Evolutionary conservation across 2,329 filamentous ascomycete species (phyloP).

Genomic region (Colletotrichum magnum): DNA sequence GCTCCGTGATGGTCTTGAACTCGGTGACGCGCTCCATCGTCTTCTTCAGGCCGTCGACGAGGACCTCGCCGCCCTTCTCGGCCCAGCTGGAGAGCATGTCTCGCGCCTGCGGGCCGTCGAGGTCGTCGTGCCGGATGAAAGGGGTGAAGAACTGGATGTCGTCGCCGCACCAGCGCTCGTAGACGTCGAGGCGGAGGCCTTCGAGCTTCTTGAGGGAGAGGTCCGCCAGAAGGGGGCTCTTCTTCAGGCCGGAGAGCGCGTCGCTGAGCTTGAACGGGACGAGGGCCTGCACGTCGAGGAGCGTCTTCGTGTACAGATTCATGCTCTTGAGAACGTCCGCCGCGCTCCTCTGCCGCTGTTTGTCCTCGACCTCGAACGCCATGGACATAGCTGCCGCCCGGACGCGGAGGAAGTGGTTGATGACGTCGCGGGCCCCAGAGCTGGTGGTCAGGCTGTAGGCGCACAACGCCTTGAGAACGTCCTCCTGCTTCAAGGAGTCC

Average conservation of each 20-base stretch:
- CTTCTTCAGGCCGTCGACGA: constrained; percentile 73
- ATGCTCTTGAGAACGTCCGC: constrained; percentile 75
- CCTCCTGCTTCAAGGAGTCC: constrained; percentile 60
- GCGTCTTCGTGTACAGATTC: constrained; percentile 80
- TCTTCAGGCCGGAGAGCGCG: constrained; percentile 77
- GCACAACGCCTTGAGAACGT: constrained; percentile 80
- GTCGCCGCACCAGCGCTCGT: constrained; percentile 84
- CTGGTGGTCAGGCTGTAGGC: constrained; percentile 88
- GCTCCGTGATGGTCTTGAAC: constrained; percentile 76
- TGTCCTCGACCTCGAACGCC: constrained; percentile 68
- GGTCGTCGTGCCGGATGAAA: constrained; percentile 86
- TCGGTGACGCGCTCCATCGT: constrained; percentile 73
- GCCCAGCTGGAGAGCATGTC: constrained; percentile 77
- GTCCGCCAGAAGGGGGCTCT: constrained; percentile 80
- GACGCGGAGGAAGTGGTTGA: constrained; percentile 83
- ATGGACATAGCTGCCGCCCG: constrained; percentile 77
- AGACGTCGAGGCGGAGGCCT: constrained; percentile 82
- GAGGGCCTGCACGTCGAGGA: constrained; percentile 82
- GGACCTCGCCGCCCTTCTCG: constrained; percentile 68
- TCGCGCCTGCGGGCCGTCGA: constrained; percentile 72
- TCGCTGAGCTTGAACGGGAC: constrained; percentile 81
- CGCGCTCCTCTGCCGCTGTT: constrained; percentile 54
- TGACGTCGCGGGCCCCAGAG: constrained; percentile 82
- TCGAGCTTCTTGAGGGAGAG: constrained; percentile 74
- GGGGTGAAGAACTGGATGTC: constrained; percentile 89